Conservation (phyloP, 257 asterid species). For the Primulina tabacum region DNA sequence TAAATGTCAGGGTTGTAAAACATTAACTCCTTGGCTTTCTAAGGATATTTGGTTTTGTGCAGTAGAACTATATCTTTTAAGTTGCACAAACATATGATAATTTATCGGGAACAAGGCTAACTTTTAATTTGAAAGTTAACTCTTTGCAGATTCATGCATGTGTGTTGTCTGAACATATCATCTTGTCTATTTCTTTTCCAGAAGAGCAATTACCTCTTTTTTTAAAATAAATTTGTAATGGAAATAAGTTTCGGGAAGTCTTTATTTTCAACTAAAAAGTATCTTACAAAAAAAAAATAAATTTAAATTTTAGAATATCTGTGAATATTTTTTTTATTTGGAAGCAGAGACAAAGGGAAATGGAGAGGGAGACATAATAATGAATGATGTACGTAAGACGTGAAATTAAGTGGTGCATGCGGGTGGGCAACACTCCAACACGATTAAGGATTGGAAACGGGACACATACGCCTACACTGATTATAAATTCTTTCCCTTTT, state of each 20-base stretch:
- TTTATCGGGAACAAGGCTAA: conserved; percentile 42
- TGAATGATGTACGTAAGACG: conserved; percentile 21
- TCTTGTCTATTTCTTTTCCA: conserved; percentile 41
- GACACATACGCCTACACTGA: not conserved
- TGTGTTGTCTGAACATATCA: conserved; percentile 37
- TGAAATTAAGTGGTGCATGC: conserved; percentile 39
- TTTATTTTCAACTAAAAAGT: no score
- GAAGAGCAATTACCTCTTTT: conserved; percentile 18
- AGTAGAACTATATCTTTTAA: conserved; percentile 8
- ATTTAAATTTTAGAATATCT: not conserved
- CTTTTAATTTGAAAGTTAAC: conserved; percentile 17
- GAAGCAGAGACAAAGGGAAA: not conserved
- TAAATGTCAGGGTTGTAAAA: conserved; percentile 9
- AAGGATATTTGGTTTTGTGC: conserved; percentile 13
- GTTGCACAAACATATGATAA: conserved; percentile 17
- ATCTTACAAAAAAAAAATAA: no score
- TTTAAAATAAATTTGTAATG: no score
- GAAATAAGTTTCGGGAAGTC: no score
- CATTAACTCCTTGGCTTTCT: not conserved
- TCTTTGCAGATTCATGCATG: conserved; percentile 26
- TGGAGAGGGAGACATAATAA: not conserved
- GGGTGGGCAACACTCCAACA: conserved; percentile 22
- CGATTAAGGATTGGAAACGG: conserved; percentile 19
- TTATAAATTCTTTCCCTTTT: not conserved
- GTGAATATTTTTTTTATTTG: not conserved